Base-by-base conservation (phyloP, 2,329 filamentous ascomycete species). In the Stachybotrys chartarum region DNA sequence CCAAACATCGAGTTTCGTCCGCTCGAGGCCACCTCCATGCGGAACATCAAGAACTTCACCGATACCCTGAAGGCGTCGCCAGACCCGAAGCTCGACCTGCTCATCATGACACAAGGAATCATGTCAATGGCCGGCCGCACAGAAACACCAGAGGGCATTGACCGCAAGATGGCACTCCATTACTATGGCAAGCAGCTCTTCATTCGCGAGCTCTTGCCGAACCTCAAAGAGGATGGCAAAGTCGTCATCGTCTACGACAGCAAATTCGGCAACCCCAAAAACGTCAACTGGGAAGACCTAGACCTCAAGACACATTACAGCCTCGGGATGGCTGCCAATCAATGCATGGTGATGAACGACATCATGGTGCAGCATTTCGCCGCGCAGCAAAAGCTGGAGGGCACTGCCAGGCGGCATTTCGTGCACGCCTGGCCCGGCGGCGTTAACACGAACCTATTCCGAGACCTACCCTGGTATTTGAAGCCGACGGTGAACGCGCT, bases 101-200 rank as follows among this genome's bases (percentile, higher is more conserved):
- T 75, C 2, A 63, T 75, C 54, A 62, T 75, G 56, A 70, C 68
- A 0, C 72, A 74, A 56, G 72, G 73, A 42, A 67, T 73, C 53
- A 49, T 74, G 30, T 69, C 70, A 0, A 61, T 65, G 7, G 65
- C 63, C 5, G 71, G 72, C 0, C 58, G 72, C 44, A 68, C 63
- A 1, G 73, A 77, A 58, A 76, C 75, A 0, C 30, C 69, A 1
- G 76, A 79, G 57, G 74, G 73, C 1, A 70, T 78, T 16, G 73
- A 77, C 51, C 65, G 65, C 50, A 78, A 77, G 58, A 72, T 78
- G 66, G 70, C 69, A 0, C 63, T 78, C n/a, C 73, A 76, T 54
- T 77, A 74, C 58, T 78, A 78, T 56, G 70, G 74, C 16, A 70
- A 69, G 12, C 74, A 77, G 58, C 68, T 75, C 0, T 70, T 78